Base-by-base conservation (phyloP, 2,329 filamentous ascomycete species). In the Mariannaea elegans region DNA sequence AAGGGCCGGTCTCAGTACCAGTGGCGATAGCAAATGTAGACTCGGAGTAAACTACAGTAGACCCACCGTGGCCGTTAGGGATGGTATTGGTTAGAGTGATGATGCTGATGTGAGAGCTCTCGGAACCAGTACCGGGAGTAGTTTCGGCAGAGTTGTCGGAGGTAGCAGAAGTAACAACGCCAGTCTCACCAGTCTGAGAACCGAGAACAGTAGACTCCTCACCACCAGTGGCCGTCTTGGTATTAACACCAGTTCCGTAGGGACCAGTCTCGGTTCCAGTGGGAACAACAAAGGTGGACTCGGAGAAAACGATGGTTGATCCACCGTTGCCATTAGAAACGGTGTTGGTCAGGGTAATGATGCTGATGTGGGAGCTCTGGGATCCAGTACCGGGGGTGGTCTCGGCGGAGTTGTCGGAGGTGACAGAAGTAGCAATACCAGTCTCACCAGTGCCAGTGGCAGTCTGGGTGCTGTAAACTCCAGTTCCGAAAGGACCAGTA, bases 11-110 rank as follows among this genome's bases (percentile, higher is more conserved):
- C 38, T 54, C 52, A 9, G 45, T 23, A 21, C 56, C 65, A 16
- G 65, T 63, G 19, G 63, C 53, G 18, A 55, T 44, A 9, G 42
- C 48, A 41, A 36, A 52, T n/a, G 51, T 61, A 5, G 56, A 52
- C 42, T 52, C 42, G 13, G 56, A 53, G 42, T 34, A 36, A n/a
- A 58, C 48, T n/a, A 58, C 47, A 14, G 56, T 58, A 8, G 56
- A 58, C 7, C 48, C 56, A 14, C 56, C 56, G 42, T 52, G 46
- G 42, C 34, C 14, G 44, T 53, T 53, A 13, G 48, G 27, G 10
- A 58, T 19, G 23, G 55, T 58, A 38, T 56, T 50, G 24, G 51
- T 56, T 5, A 56, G 24, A 4, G 56, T 59, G 9, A 59, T 45
- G 12, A 54, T 38, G 19, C 49, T 59, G 13, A 46, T 49, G 29